Percentiles rank a stretch among this genome's conserved stretches.
Conservation (phyloP, 495 filamentous ascomycete species). For the Penicillium angulare region DNA sequence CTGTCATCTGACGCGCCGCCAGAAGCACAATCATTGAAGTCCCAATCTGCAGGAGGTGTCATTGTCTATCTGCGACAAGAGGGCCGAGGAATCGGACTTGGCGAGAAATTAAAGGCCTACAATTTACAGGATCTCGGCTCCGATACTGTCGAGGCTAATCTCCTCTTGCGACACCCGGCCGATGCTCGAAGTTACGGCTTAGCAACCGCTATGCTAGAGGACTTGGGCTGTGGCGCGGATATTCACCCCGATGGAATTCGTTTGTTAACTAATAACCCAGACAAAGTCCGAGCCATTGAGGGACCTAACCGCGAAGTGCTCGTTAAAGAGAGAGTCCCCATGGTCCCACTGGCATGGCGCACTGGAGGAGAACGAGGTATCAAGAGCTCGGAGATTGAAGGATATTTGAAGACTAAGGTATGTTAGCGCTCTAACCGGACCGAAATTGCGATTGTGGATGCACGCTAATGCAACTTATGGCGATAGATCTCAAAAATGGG, state of each 20-base stretch:
- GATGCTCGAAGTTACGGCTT: conserved; percentile 93
- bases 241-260: conserved; percentile 64
- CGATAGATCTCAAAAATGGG: conserved; percentile 68
- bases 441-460: no score
- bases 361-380: conserved; percentile 77
- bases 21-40: conserved; percentile 38
- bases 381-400: conserved; percentile 81
- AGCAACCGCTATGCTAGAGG: conserved; percentile 88
- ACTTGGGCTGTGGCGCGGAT: conserved; percentile 69
- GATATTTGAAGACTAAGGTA: conserved; percentile 93
- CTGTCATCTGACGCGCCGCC: conserved; percentile 33
- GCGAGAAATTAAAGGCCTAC: conserved; percentile 96
- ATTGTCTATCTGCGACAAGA: conserved; percentile 97
- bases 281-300: conserved; percentile 93
- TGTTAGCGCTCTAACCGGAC: conserved; percentile 6
- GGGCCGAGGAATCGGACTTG: conserved; percentile 89
- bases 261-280: conserved; percentile 95
- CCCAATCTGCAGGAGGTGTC: conserved; percentile 70
- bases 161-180: conserved; percentile 86
- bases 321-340: conserved; percentile 87
- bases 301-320: conserved; percentile 82
- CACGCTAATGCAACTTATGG: conserved; percentile 5
- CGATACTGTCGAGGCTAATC: conserved; percentile 94
- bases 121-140: conserved; percentile 94
- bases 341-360: conserved; percentile 95